Conservation (phyloP, 1,284 basidiomycete species). For the Papiliotrema flavescens region DNA sequence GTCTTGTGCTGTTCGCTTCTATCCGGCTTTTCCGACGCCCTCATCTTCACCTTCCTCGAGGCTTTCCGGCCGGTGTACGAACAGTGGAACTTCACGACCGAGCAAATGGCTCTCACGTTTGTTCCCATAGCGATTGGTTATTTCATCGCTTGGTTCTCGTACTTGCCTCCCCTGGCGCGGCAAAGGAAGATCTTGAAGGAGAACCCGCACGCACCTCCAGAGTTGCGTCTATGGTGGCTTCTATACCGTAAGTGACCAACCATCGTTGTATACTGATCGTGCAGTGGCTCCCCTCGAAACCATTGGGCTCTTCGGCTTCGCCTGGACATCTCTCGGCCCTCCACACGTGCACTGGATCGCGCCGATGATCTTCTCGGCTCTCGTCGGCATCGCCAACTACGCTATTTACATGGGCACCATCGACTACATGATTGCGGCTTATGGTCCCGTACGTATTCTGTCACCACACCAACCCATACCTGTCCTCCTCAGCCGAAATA, state of each 20-base stretch:
- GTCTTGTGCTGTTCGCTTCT: slow-evolving; percentile 26
- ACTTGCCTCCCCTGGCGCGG: slow-evolving; percentile 40
- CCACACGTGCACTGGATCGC: slow-evolving; percentile 44
- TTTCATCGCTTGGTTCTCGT: slow-evolving; percentile 43
- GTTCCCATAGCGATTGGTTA: slow-evolving; percentile 47
- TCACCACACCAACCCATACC: no score
- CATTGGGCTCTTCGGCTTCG: slow-evolving; percentile 50
- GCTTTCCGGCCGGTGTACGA: slow-evolving; percentile 47
- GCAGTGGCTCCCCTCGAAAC: slow-evolving; percentile 37
- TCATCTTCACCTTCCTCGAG: slow-evolving; percentile 51
- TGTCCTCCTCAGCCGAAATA: no score
- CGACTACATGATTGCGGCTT: slow-evolving; percentile 50
- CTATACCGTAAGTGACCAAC: no score
- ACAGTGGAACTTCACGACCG: slow-evolving; percentile 47
- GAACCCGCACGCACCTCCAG: slow-evolving; percentile 19
- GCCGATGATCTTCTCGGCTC: slow-evolving; percentile 47
- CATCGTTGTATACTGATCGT: slow-evolving; percentile 18
- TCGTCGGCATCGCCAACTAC: slow-evolving; percentile 51
- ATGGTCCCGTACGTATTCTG: slow-evolving; percentile 30
- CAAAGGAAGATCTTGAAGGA: slow-evolving; percentile 27
- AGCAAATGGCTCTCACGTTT: slow-evolving; percentile 6
- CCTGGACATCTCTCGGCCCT: slow-evolving; percentile 49
- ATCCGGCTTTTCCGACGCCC: slow-evolving; percentile 47
- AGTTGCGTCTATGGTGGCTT: no score
- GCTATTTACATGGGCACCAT: slow-evolving; percentile 44